A percentile compares a stretch with the other conserved stretches of the same genome.
These are phyloP conservation scores for Turritis glabra DNA, from an alignment of 345 rosid genomes.

Conservation along the genomic window DNA sequence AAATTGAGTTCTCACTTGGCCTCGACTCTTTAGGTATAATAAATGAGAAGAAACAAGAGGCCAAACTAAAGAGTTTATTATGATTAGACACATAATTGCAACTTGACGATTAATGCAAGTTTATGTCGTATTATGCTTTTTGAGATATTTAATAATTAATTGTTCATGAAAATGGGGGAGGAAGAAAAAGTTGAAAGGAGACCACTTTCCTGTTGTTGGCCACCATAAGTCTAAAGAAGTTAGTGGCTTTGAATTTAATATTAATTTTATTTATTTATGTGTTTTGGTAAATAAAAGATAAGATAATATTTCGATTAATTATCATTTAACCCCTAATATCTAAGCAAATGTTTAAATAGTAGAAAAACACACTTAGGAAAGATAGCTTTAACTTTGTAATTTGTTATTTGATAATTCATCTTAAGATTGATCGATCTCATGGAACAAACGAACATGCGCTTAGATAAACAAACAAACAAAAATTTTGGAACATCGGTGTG, in stretches of 20 bases:
- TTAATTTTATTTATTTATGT: background rate
- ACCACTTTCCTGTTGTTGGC: conserved; percentile 64
- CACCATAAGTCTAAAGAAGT: conserved; percentile 59
- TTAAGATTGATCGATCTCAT: no score
- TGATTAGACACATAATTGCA: conserved; percentile 11
- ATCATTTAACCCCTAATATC: background rate
- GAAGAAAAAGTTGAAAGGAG: conserved; percentile 45
- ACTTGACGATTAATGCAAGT: background rate
- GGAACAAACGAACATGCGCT: no score
- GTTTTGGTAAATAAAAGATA: background rate
- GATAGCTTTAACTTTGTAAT: background rate
- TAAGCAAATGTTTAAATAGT: no score
- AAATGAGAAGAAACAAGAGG: background rate
- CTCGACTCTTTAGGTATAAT: background rate
- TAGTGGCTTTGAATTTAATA: conserved; percentile 46
- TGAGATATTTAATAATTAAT: background rate
- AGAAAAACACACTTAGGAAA: background rate
- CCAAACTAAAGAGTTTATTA: background rate
- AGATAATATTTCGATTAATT: background rate
- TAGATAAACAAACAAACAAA: no score
- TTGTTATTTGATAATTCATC: no score
- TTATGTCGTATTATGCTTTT: background rate
- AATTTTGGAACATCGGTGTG: no score
- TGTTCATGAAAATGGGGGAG: conserved; percentile 34
- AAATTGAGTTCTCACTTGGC: background rate